Evolutionary conservation across 805 yeast genomes (phyloP).

Genomic region (Spathaspora sp.): DNA sequence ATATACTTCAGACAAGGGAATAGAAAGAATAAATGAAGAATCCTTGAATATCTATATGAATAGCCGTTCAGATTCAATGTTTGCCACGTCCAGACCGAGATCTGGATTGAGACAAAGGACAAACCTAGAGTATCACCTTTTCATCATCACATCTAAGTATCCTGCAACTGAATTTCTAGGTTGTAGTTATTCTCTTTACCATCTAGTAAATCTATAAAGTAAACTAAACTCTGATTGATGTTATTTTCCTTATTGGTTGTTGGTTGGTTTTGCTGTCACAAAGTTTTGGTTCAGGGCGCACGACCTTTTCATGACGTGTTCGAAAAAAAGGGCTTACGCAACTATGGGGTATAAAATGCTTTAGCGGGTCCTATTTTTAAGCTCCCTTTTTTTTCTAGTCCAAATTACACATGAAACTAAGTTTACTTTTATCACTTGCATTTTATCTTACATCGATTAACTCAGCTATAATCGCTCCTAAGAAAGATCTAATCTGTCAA

Average conservation of each 20-base stretch:
- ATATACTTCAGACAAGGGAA: no score
- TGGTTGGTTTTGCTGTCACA: background rate
- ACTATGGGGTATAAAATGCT: background rate
- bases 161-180: no score
- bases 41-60: no score
- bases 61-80: no score
- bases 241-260: background rate
- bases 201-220: no score
- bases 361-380: background rate
- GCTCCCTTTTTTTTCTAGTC: background rate
- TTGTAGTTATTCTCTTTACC: no score
- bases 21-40: no score
- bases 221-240: no score
- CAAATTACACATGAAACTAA: background rate
- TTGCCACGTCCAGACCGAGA: no score
- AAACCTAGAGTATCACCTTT: no score
- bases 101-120: no score
- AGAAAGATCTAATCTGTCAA: conserved; percentile 3
- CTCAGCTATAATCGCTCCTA: background rate
- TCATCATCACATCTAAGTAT: no score
- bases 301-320: background rate
- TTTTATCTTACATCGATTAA: background rate
- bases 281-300: background rate
- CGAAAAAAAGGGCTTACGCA: background rate
- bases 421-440: conserved; percentile 1